Percentiles rank a stretch among this genome's conserved stretches.
Conservation (phyloP, 768 basidiomycete genomes). For the Pulveroboletus sp. region DNA sequence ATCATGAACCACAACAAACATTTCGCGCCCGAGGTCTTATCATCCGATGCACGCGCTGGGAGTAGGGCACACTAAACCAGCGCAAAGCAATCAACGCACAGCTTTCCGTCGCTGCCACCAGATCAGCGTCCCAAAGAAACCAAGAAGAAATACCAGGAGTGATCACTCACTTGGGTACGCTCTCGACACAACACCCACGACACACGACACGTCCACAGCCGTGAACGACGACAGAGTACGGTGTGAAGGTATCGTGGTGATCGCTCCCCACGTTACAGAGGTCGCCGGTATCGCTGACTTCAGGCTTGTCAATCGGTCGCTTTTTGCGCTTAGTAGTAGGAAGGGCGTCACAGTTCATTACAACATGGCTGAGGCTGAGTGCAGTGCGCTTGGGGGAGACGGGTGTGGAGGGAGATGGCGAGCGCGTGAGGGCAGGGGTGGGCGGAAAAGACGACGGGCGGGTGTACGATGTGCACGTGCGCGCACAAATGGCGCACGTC, state of each 20-base stretch:
- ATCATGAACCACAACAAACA: neutral
- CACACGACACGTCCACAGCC: conserved; percentile 38
- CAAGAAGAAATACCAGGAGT: neutral
- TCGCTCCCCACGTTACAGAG: neutral
- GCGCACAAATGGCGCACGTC: conserved; percentile 36
- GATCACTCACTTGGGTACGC: conserved; percentile 32
- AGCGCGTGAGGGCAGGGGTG: conserved; percentile 35
- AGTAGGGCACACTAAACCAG: conserved; percentile 10
- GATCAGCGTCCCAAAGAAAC: conserved; percentile 8
- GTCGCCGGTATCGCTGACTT: conserved; percentile 13
- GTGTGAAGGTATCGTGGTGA: neutral
- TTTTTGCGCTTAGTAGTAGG: conserved; percentile 29
- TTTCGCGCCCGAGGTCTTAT: neutral
- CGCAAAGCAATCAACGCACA: conserved; percentile 32
- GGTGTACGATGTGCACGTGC: conserved; percentile 35
- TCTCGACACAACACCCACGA: conserved; percentile 35
- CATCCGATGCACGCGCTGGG: neutral
- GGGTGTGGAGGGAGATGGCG: conserved; percentile 28
- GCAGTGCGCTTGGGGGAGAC: conserved; percentile 29
- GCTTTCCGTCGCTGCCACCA: conserved; percentile 26
- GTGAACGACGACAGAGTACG: conserved; percentile 15
- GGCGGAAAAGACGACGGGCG: conserved; percentile 33
- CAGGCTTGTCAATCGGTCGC: conserved; percentile 20
- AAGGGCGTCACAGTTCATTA: conserved; percentile 22
- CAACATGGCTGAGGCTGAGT: conserved; percentile 18